These are phyloP conservation scores for Leccinum fibrillosum DNA, from an alignment of 768 basidiomycete genomes.

Conservation along the genomic window DNA sequence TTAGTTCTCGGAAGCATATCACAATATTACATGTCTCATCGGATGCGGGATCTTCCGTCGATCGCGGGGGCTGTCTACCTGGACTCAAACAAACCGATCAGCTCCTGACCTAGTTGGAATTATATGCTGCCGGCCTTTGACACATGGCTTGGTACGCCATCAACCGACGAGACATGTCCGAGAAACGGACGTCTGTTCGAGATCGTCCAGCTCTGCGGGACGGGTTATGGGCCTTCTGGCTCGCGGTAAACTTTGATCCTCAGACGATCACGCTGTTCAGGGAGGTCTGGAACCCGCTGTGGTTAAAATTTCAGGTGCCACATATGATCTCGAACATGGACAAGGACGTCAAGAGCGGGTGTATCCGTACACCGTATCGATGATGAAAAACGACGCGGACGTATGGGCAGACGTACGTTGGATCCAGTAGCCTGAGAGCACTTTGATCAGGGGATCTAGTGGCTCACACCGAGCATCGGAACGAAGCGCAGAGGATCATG, in stretches of 20 bases:
- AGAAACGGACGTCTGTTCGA: conserved; percentile 89
- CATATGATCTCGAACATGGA: conserved; percentile 95
- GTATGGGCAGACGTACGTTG: conserved; percentile 84
- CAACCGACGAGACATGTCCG: conserved; percentile 86
- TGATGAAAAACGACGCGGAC: conserved; percentile 97
- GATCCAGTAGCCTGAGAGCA: conserved; percentile 46
- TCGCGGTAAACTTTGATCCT: conserved; percentile 94
- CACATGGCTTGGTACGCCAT: conserved; percentile 92
- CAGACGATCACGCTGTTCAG: conserved; percentile 99
- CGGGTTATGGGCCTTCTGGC: conserved; percentile 52
- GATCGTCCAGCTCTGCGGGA: conserved; percentile 75
- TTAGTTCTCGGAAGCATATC: conserved; percentile 90
- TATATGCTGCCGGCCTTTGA: conserved; percentile 78
- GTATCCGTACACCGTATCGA: conserved; percentile 91
- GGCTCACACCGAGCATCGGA: conserved; percentile 44
- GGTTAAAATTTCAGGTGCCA: conserved; percentile 94
- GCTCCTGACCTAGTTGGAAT: conserved; percentile 80
- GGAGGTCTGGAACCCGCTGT: conserved; percentile 92
- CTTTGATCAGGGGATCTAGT: conserved; percentile 22
- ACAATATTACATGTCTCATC: conserved; percentile 73
- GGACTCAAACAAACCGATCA: conserved; percentile 98
- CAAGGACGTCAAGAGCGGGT: conserved; percentile 94
- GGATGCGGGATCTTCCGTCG: conserved; percentile 92
- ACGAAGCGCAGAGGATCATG: conserved; percentile 85
- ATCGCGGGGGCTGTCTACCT: conserved; percentile 78